Conservation (phyloP, 2,329 filamentous ascomycete genomes). For the Aspergillus sergii region DNA sequence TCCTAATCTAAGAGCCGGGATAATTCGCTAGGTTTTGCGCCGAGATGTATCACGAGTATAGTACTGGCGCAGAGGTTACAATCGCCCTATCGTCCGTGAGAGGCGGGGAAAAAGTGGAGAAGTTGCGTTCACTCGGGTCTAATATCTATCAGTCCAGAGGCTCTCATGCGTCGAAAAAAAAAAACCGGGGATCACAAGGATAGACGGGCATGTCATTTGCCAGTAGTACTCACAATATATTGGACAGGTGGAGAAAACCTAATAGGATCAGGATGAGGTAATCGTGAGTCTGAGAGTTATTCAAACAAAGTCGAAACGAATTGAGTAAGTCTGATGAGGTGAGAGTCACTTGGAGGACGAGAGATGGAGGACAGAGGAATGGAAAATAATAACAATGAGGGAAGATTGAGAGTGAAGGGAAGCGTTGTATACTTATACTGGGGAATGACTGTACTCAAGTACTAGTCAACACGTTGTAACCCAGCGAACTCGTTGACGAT, state of each 20-base stretch:
- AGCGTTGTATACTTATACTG: slow-evolving; percentile 5
- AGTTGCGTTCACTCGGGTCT: slow-evolving; percentile 10
- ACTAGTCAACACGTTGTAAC: neutral
- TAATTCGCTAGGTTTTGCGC: slow-evolving; percentile 8
- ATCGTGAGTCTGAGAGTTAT: neutral
- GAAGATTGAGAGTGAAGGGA: neutral
- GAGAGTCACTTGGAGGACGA: neutral
- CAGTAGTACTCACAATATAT: slow-evolving; percentile 13
- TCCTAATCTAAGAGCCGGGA: slow-evolving; percentile 10
- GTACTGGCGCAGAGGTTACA: slow-evolving; percentile 9
- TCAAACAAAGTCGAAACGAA: neutral
- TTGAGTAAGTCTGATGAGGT: neutral
- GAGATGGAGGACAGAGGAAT: neutral
- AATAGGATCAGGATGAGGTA: slow-evolving; percentile 2
- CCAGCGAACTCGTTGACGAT: neutral
- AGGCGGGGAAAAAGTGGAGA: slow-evolving; percentile 37
- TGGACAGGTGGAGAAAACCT: slow-evolving; percentile 16
- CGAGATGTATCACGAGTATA: slow-evolving; percentile 11
- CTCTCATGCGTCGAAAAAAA: slow-evolving; percentile 13
- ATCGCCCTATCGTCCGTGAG: slow-evolving; percentile 20
- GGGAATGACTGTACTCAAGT: neutral
- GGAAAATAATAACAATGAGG: neutral
- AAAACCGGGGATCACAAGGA: slow-evolving; percentile 4
- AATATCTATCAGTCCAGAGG: slow-evolving; percentile 12
- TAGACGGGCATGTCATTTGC: slow-evolving; percentile 9